Evolutionary conservation across 192 early-diverging fungal genomes (phyloP), one percentile per base, ranked within the genome.

Genomic region (Podila epicladia): DNA sequence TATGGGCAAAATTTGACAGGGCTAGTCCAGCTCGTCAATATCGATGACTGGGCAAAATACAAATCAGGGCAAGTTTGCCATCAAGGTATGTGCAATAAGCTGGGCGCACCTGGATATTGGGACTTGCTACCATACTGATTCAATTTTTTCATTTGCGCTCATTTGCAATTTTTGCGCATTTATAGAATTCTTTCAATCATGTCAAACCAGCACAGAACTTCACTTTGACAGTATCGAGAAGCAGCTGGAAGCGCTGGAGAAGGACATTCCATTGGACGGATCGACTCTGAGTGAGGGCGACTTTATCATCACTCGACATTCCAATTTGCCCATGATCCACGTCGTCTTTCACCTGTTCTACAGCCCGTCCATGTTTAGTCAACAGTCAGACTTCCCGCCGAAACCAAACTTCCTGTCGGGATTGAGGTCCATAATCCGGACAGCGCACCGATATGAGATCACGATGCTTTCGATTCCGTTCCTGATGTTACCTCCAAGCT

Each of bases 301-400:
- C 58, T 92, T 94, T 73, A 89, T 95, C 53, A 82, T 94, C 20
- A 94, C 94, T 17, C 69, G 85, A 32, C 94, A 95, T 74, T 93
- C 92, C 24, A 94, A 95, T 69, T 50, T 95, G 29, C 92, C 92
- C 9, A 72, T 90, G 59, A 82, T 89, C 24, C 93, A 95, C 65
- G 86, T 92, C 4, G 89, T 92, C 37, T 95, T 94, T 73, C 93
- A 94, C 61, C 74, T 95, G 53, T 83, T 95, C 53, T 85, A 93
- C 62, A 86, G 71, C 17, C 69, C 64, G 9, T 29, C 61, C 11
- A 64, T 63, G 28, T 80, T 65, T 45, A 69, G 26, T 37, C 71
- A 80, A 37, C 53, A 71, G 5, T 49, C 19, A 5, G 71, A 73
- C 13, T 80, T 80, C 69, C 22, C 58, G 17, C 77, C 71, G 9